These are phyloP conservation scores for Oryza meyeriana DNA, from an alignment of 176 grass and related monocot species.

Conservation along the genomic window DNA sequence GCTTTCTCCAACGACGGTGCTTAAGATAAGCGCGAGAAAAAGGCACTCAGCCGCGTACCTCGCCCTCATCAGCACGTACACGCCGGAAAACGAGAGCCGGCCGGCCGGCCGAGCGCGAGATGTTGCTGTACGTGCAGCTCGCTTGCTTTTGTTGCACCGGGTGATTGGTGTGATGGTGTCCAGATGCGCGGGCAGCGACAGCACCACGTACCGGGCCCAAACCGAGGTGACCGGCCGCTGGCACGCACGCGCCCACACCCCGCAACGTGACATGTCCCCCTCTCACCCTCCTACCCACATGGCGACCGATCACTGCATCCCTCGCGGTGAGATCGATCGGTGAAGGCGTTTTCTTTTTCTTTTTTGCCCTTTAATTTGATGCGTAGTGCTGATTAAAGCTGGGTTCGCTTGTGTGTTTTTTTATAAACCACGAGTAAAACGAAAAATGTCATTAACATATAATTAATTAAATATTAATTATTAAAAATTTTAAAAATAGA, in stretches of 20 bases:
- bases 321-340: no score
- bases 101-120: neutral
- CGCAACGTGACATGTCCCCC: neutral
- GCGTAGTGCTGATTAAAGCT: no score
- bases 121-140: neutral
- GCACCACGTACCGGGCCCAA: neutral
- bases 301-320: no score
- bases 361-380: no score
- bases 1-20: neutral
- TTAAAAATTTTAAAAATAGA: no score
- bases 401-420: no score
- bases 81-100: neutral
- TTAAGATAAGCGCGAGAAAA: neutral
- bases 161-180: neutral
- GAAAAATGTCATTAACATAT: no score
- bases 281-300: neutral
- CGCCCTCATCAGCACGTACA: neutral
- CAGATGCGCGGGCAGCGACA: conserved; percentile 15
- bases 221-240: neutral
- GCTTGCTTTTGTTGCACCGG: neutral
- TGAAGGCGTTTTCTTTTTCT: no score
- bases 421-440: no score
- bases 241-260: neutral
- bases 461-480: no score
- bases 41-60: neutral